Base-by-base conservation (phyloP, 805 yeast species). In the Lipomyces chichibuensis region DNA sequence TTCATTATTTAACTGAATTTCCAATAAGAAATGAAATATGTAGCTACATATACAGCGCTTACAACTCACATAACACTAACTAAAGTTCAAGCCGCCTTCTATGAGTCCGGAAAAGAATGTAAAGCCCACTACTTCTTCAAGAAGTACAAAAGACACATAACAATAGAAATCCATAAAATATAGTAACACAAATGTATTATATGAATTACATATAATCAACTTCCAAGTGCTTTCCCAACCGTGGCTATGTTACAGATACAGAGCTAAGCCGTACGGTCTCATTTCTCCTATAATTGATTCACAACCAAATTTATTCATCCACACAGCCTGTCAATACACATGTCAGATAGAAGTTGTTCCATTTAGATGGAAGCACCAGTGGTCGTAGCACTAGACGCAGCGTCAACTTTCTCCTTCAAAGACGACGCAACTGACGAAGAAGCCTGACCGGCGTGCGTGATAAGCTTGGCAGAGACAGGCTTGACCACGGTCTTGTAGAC, bases 401-500 rank as follows among this genome's bases (percentile, higher is more conserved):
- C 69, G 37, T 67, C 71, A 49, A 74, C 74, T 73, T 73, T 71
- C 74, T 77, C 80, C 72, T 72, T 74, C 59, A 77, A 74, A 32
- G 65, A 55, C 46, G 75, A 63, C 29, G 72, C 71, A 33, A 60
- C 68, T n/a, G 69, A 63, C 23, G 69, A 63, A 27, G 71, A 52
- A 13, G 59, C 25, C 33, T 37, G 17, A 29, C 51, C 60, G 29
- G 63, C 61, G 17, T 62, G 33, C 49, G 54, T 54, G 58, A 59
- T 52, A 33, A 67, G 60, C 67, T 66, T 69, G 53, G 68, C 60
- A n/a, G 72, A 68, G 39, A 69, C n/a, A 8, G 71, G 71, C 71
- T 64, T 69, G 77, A 95, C 83, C 37, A 90, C 73, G 62, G 80
- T 77, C 64, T 77, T 73, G 84, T 91, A 95, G 61, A 95, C 85